Evolutionary conservation across 108 stramenopile genomes (phyloP), one percentile per base, ranked within the genome.

Genomic region (Fragilaria crotonensis): DNA sequence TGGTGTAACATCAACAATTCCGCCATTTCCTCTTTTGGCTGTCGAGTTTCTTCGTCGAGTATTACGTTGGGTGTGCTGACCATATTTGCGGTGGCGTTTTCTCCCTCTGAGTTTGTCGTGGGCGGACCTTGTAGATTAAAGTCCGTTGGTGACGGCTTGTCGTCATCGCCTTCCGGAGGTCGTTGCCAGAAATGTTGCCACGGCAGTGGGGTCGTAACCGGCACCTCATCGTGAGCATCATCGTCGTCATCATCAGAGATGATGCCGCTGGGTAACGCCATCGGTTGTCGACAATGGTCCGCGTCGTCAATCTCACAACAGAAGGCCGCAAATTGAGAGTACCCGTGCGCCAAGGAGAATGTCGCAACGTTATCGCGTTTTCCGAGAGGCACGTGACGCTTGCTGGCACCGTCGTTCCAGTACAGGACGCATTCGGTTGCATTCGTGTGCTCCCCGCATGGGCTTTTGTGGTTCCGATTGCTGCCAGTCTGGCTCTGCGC

Each of bases 1-100:
- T 62, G 27, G 45, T 76, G 74, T 11, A 48, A 62, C 0, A 48
- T 29, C 11, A 76, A 55, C 19, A 75, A 33, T 46, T 73, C 62
- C 4, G 66, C 66, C 23, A 57, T 27, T 3, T 4, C 22, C 25
- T 50, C 44, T 25, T 29, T n/a, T 5, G 58, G 32, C 20, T 26
- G 26, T 18, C 9, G 18, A 23, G 51, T 31, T 19, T 60, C 58
- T 14, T 67, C 58, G 4, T 58, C 48, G 1, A 32, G 20, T 17
- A 22, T 11, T 5, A 63, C 25, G 33, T 27, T 22, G 21, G 2
- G 54, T 3, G n/a, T 2, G 4, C 45, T 31, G n/a, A n/a, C n/a
- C n/a, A n/a, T n/a, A n/a, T n/a, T n/a, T n/a, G n/a, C n/a, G n/a
- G n/a, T n/a, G n/a, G n/a, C n/a, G n/a, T n/a, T n/a, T n/a, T n/a